Evolutionary conservation across 495 filamentous ascomycete species (phyloP).

Genomic region (Aspergillus wentii): DNA sequence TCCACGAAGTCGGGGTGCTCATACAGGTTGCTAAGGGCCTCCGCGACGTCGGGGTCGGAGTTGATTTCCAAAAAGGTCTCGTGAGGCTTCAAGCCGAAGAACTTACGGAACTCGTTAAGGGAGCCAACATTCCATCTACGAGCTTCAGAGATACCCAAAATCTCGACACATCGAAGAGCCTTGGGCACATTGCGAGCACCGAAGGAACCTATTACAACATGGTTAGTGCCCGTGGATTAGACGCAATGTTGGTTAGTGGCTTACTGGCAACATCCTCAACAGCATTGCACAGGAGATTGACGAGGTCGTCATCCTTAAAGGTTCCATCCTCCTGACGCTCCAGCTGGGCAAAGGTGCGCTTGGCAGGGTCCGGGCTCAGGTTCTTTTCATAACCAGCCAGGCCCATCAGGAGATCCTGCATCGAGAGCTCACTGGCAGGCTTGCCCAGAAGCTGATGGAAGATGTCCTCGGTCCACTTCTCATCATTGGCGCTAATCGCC

Average conservation of each 20-base stretch:
- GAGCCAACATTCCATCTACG: constrained; percentile 56
- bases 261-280: constrained; percentile 56
- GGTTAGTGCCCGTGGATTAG: too few relatives aligned
- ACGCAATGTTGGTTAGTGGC: too few relatives aligned
- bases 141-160: constrained; percentile 57
- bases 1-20: constrained; percentile 60
- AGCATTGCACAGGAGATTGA: constrained; percentile 52
- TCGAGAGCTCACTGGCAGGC: constrained; percentile 46
- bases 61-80: constrained; percentile 61
- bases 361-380: constrained; percentile 45
- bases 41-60: constrained; percentile 50
- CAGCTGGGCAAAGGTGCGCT: constrained; percentile 55
- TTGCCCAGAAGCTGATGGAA: constrained; percentile 52
- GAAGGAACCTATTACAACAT: constrained; percentile 36
- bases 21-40: constrained; percentile 49
- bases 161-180: constrained; percentile 51
- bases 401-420: constrained; percentile 48
- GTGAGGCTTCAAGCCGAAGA: constrained; percentile 52
- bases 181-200: constrained; percentile 58
- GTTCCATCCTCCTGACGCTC: constrained; percentile 50
- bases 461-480: constrained; percentile 59
- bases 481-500: constrained; percentile 55
- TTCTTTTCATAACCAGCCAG: constrained; percentile 46
- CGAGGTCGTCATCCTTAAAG: constrained; percentile 59
- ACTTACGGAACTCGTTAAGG: constrained; percentile 60